phyloP scores from a whole-genome alignment of 2,329 filamentous ascomycete genomes.

The Rutstroemia sp. region DNA sequence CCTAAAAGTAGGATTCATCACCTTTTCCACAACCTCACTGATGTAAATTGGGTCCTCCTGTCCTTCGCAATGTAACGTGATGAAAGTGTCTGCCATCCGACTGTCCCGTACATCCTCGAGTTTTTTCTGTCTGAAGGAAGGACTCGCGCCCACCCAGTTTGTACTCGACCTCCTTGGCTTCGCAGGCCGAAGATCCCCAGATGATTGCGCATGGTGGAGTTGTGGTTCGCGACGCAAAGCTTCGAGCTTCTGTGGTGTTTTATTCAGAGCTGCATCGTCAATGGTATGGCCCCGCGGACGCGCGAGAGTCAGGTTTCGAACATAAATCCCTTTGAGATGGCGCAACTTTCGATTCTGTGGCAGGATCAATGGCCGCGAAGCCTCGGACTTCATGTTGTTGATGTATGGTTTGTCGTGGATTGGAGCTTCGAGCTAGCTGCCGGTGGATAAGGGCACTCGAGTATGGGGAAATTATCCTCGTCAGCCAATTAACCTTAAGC shows the following conservation, averaged over 20 bases:
- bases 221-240: constrained; percentile 39
- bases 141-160: constrained; percentile 54
- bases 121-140: constrained; percentile 59
- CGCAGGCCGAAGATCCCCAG: constrained; percentile 39
- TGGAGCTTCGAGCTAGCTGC: background rate
- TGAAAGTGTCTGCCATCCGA: constrained; percentile 80
- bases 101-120: constrained; percentile 65
- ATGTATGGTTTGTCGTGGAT: constrained; percentile 5
- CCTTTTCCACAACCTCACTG: constrained; percentile 70
- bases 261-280: constrained; percentile 69
- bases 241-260: constrained; percentile 54
- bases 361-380: constrained; percentile 42
- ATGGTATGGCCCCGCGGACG: constrained; percentile 53
- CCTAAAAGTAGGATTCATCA: constrained; percentile 88
- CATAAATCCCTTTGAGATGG: constrained; percentile 77
- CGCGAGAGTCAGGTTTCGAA: constrained; percentile 75
- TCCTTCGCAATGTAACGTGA: constrained; percentile 67
- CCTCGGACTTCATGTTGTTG: constrained; percentile 26
- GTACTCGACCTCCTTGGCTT: constrained; percentile 50
- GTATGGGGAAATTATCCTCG: background rate
- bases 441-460: no score
- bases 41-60: constrained; percentile 75
- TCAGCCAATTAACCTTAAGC: background rate
- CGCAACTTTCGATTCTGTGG: constrained; percentile 80
- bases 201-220: constrained; percentile 50